These are phyloP conservation scores for Colletotrichum cuscutae DNA, from an alignment of 2,329 filamentous ascomycete genomes.

Conservation along the genomic window DNA sequence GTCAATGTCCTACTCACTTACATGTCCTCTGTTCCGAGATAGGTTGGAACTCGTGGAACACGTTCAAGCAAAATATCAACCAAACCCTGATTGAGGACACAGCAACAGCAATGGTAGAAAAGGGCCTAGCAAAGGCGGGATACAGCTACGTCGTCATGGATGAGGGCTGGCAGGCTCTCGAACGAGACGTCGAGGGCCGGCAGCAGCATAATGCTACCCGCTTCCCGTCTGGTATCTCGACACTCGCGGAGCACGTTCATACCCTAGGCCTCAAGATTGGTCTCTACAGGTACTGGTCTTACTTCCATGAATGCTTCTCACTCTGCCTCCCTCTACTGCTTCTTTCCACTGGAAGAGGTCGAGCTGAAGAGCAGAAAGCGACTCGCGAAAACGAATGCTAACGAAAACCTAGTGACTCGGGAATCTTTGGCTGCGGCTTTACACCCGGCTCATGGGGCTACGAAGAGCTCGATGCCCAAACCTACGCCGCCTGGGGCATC, in stretches of 20 bases:
- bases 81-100: slow-evolving; percentile 36
- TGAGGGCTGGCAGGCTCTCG: slow-evolving; percentile 17
- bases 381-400: not conserved
- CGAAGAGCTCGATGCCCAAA: slow-evolving; percentile 62
- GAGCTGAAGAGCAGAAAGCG: too few species aligned
- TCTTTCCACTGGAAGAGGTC: not conserved
- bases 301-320: not conserved
- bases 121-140: slow-evolving; percentile 14
- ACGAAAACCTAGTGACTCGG: slow-evolving; percentile 45
- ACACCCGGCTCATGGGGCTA: slow-evolving; percentile 39
- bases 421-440: slow-evolving; percentile 55
- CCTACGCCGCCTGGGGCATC: slow-evolving; percentile 62
- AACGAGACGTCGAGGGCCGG: slow-evolving; percentile 4
- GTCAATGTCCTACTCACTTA: slow-evolving; percentile 15
- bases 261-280: slow-evolving; percentile 59
- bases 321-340: too few species aligned
- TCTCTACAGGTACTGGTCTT: slow-evolving; percentile 53
- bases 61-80: slow-evolving; percentile 36
- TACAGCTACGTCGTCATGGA: slow-evolving; percentile 30
- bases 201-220: slow-evolving; percentile 10
- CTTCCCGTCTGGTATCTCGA: slow-evolving; percentile 33
- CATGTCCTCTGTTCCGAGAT: slow-evolving; percentile 43
- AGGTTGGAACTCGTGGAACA: slow-evolving; percentile 34
- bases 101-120: slow-evolving; percentile 11
- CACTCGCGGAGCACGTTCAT: slow-evolving; percentile 59